Base-by-base conservation (phyloP, 1,284 basidiomycete genomes). In the Sanguinoderma infundibulare region DNA sequence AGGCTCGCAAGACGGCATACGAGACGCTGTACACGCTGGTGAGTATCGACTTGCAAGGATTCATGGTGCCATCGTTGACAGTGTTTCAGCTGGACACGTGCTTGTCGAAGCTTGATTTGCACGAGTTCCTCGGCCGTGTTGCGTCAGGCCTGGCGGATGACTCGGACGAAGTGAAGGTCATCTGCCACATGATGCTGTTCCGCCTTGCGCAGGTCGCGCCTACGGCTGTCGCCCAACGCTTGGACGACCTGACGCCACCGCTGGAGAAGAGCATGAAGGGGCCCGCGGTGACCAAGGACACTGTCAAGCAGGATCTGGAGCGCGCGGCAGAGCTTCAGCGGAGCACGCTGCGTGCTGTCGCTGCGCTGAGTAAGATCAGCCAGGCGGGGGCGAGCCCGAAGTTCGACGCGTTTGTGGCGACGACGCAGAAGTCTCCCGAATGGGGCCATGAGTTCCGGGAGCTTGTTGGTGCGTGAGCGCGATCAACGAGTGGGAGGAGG, bases 11-110 rank as follows among this genome's bases (percentile, higher is more conserved):
- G 82, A 96, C 94, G 0, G 97, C 97, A 2, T 98, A 94, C 77
- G 97, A 99, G 77, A 97, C 96, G 5, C 94, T 99, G 83, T 97
- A 97, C 74, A 98, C 96, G 17, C 78, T 98, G 64, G 93, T 94
- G 67, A 69, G 89, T 77, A 17, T 46, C 10, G 22, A 2, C 51
- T 9, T 40, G 32, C 26, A 6, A 20, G 52, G 30, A 35, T n/a
- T 36, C 17, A 1, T 2, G 30, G 51, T 7, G 54, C 12, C 28
- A 3, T 32, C 9, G 14, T 61, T 64, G 63, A 64, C 59, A 67
- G 56, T 2, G 12, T 38, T 44, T 20, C 57, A 94, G 90, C 86
- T 98, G 57, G 95, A 98, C 70, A 97, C 95, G 0, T 96, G 94
- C 73, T 83, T 98, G 55, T 81, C 84, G 60, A 92, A 92, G 71